Conservation (phyloP, 169 alveolate genomes). For the Plasmodium inui region DNA sequence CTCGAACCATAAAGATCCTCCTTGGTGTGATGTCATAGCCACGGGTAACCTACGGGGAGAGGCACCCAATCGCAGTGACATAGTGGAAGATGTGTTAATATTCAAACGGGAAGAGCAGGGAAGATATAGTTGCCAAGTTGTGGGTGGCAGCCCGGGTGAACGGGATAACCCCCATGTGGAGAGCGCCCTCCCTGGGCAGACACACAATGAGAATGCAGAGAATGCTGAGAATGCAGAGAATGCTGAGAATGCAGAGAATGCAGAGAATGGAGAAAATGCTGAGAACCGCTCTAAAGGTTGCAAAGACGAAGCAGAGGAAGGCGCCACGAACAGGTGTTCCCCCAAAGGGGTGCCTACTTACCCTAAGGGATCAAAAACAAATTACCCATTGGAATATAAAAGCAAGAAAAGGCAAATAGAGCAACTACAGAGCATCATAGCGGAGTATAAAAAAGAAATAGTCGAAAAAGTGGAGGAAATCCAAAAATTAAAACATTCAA, state of each 20-base stretch:
- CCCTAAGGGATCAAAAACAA: background rate
- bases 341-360: background rate
- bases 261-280: background rate
- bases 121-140: background rate
- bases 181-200: background rate
- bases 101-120: background rate
- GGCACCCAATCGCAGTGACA: background rate
- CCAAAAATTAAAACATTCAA: slow-evolving; percentile 37
- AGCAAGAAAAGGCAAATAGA: slow-evolving; percentile 9
- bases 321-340: background rate
- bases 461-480: slow-evolving; percentile 11
- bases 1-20: background rate
- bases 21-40: background rate
- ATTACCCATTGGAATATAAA: background rate
- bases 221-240: background rate
- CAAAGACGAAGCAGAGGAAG: background rate
- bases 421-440: slow-evolving; percentile 21
- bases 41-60: background rate
- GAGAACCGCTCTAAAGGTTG: background rate
- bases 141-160: background rate
- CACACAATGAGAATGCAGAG: background rate
- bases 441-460: slow-evolving; percentile 29
- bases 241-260: background rate
- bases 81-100: background rate
- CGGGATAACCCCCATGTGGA: background rate